Evolutionary conservation across 2,329 filamentous ascomycete species (phyloP), one percentile per base, ranked within the genome.

Genomic region (Aspergillus chevalieri): DNA sequence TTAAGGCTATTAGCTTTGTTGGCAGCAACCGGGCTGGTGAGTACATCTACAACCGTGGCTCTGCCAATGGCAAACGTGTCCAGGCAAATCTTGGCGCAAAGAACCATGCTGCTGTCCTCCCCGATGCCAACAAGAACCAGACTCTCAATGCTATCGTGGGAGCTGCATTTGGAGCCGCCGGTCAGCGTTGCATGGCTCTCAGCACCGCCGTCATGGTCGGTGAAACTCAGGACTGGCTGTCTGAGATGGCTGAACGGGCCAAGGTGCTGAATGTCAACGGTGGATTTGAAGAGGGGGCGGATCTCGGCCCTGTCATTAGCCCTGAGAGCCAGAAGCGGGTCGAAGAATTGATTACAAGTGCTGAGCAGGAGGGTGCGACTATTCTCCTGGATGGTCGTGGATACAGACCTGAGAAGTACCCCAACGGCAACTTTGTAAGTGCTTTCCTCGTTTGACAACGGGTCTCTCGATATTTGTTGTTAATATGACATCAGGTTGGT

Each of bases 51-150:
- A 72, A 75, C 38, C 80, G 82, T 43, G 82, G 78, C n/a, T 82
- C 80, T n/a, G 83, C 82, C 59, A 82, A 85, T 49, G 83, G 83
- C 55, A 86, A 86, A 73, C 80, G 83, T 58, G 81, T 84, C 15
- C 83, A 86, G 68, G 83, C 83, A 62, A 86, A 86, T 67, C 66
- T 86, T 49, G 83, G 83, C 28, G 83, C 83, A 2, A 86, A 86
- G 76, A 86, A 86, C 73, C 83, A 86, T 65, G 82, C 82, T 41
- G 80, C 81, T 43, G 76, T 86, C 21, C 72, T 86, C 24, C 82
- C 83, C 1, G 83, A 86, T 67, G 81, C 77, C 73, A 84, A 85
- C 73, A 85, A 84, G 75, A 84, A 85, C 69, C 81, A 84, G 51
- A 76, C 82, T 3, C 65, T 86, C 42, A 84, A 85, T 59, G 80